These are phyloP conservation scores for Osmanthus fragrans DNA, from an alignment of 257 asterid genomes.

Conservation along the genomic window DNA sequence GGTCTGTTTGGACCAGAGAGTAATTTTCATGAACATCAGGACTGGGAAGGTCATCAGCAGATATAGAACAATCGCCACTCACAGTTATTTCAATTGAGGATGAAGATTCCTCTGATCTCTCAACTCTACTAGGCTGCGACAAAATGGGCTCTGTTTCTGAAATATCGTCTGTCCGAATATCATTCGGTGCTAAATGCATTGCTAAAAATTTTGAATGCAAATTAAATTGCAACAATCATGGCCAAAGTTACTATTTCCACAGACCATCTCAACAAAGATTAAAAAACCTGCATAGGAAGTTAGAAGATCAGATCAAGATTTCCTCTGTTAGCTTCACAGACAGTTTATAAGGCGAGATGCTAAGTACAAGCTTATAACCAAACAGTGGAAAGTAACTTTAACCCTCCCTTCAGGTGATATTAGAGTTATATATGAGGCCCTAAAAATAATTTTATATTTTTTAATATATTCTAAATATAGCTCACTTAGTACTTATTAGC, in stretches of 20 bases:
- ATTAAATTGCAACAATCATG: constrained; percentile 43
- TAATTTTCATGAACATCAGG: constrained; percentile 50
- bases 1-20: constrained; percentile 65
- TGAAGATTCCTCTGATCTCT: constrained; percentile 54
- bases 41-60: constrained; percentile 43
- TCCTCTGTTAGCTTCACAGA: not conserved
- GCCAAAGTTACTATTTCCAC: constrained; percentile 25
- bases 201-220: constrained; percentile 37
- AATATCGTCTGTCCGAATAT: constrained; percentile 57
- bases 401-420: not conserved
- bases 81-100: constrained; percentile 77
- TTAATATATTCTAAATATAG: not conserved
- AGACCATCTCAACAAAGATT: constrained; percentile 43
- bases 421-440: not conserved
- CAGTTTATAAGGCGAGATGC: constrained; percentile 2
- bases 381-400: not conserved
- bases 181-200: constrained; percentile 80
- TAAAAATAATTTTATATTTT: not conserved
- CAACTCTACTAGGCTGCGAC: constrained; percentile 41
- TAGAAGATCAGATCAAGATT: constrained; percentile 5
- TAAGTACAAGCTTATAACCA: not conserved
- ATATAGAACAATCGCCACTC: constrained; percentile 53
- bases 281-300: constrained; percentile 27
- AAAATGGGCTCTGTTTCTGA: constrained; percentile 94
- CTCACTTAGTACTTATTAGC: not conserved